Conservation (phyloP, 495 filamentous ascomycete species). For the Aspergillus saccharolyticus region DNA sequence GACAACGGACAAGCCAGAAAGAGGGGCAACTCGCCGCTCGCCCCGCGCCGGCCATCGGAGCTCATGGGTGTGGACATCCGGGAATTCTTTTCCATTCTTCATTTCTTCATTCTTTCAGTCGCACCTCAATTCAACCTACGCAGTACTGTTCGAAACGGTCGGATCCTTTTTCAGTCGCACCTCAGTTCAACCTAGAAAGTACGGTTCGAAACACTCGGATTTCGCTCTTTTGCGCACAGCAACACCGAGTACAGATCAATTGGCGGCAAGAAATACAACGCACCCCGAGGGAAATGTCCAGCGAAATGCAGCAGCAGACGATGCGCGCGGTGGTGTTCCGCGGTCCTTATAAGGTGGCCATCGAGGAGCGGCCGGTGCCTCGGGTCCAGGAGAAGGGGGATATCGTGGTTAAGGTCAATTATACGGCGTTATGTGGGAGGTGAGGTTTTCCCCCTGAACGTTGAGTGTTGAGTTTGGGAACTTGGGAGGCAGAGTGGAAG, state of each 20-base stretch:
- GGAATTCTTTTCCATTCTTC: neutral
- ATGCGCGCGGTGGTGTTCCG: constrained; percentile 51
- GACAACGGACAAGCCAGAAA: neutral
- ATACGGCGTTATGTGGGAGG: constrained; percentile 89
- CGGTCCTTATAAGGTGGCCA: constrained; percentile 40
- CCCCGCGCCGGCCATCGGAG: neutral
- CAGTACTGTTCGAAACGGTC: too few relatives aligned
- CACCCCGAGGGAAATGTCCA: constrained; percentile 10
- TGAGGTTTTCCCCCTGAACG: constrained; percentile 26
- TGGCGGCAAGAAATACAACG: too few relatives aligned
- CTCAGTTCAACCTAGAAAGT: too few relatives aligned
- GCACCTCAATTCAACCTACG: too few relatives aligned
- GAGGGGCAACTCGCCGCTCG: neutral
- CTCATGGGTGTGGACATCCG: neutral
- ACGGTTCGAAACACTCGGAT: neutral
- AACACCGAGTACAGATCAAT: too few relatives aligned
- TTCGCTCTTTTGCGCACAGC: too few relatives aligned
- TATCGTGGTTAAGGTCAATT: constrained; percentile 77
- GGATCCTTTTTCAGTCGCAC: too few relatives aligned
- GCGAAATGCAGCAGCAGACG: constrained; percentile 16
- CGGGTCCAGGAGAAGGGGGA: constrained; percentile 65
- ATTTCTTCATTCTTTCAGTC: too few relatives aligned
- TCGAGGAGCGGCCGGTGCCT: constrained; percentile 48
- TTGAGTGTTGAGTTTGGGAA: too few relatives aligned
- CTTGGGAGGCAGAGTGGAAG: too few relatives aligned